Evolutionary conservation across 1,284 basidiomycete genomes (phyloP).

Genomic region (Paramarasmius palmivorus): DNA sequence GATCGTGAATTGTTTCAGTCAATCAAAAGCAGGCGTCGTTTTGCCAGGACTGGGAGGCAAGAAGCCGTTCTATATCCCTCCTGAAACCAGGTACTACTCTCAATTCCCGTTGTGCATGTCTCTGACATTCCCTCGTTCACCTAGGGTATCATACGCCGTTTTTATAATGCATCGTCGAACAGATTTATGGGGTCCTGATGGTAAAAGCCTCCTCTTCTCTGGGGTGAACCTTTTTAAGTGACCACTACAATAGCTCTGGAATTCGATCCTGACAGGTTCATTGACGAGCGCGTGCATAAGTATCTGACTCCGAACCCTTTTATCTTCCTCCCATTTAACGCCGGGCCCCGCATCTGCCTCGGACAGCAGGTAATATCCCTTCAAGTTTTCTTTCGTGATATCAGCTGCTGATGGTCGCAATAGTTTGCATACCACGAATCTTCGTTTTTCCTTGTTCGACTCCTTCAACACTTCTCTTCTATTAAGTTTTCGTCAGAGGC

Average conservation of each 20-base stretch:
- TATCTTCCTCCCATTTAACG: slow-evolving; percentile 64
- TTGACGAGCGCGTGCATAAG: slow-evolving; percentile 50
- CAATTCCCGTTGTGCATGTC: slow-evolving; percentile 2
- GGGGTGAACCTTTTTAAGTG: neutral
- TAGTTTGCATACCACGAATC: slow-evolving; percentile 42
- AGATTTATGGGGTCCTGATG: slow-evolving; percentile 30
- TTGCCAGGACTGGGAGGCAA: slow-evolving; percentile 24
- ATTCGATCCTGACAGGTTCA: slow-evolving; percentile 63
- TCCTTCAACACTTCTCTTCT: slow-evolving; percentile 46
- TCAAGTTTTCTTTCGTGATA: neutral
- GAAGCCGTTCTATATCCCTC: slow-evolving; percentile 35
- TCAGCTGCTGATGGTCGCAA: neutral
- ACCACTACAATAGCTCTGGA: slow-evolving; percentile 34
- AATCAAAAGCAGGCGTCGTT: slow-evolving; percentile 18
- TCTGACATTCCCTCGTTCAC: slow-evolving; percentile 1
- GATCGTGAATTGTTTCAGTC: slow-evolving; percentile 14
- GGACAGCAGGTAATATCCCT: slow-evolving; percentile 47
- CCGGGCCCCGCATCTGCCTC: slow-evolving; percentile 57
- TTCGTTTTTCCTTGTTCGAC: slow-evolving; percentile 40
- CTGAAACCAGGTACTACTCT: slow-evolving; percentile 24
- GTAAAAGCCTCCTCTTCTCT: slow-evolving; percentile 1
- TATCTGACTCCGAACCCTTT: slow-evolving; percentile 57
- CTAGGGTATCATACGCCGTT: slow-evolving; percentile 16
- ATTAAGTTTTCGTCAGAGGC: slow-evolving; percentile 44
- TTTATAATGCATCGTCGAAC: slow-evolving; percentile 24